Evolutionary conservation across 805 yeast species (phyloP).

Genomic region (Ogataea henricii): DNA sequence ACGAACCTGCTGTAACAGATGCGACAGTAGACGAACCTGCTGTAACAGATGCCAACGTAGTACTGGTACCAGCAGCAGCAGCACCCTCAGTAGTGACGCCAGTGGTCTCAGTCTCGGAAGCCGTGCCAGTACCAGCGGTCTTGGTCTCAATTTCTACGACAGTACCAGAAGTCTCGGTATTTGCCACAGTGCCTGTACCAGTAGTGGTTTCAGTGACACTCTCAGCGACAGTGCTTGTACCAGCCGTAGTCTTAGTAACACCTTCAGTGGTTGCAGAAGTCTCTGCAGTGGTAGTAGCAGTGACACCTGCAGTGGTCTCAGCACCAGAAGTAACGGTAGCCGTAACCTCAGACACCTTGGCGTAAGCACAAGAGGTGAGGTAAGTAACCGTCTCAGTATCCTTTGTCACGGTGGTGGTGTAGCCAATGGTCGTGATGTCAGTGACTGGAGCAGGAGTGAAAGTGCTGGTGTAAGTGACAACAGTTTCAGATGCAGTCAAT

Average conservation of each 20-base stretch:
- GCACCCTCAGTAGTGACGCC: constrained; percentile 9
- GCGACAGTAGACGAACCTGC: constrained; percentile 10
- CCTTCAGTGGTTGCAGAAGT: constrained; percentile 15
- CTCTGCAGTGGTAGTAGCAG: constrained; percentile 16
- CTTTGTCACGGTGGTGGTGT: constrained; percentile 18
- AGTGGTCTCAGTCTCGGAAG: constrained; percentile 9
- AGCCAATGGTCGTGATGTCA: constrained; percentile 6
- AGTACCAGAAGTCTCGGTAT: constrained; percentile 5
- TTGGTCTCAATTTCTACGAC: constrained; percentile 8
- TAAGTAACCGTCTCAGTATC: constrained; percentile 7
- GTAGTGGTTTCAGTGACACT: constrained; percentile 5
- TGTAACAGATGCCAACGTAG: constrained; percentile 17
- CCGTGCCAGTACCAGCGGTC: constrained; percentile 10
- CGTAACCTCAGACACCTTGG: constrained; percentile 4
- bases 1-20: constrained; percentile 13
- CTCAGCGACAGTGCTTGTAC: constrained; percentile 2
- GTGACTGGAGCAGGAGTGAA: constrained; percentile 4
- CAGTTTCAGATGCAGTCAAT: constrained; percentile 13
- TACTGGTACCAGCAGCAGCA: constrained; percentile 4
- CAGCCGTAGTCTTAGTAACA: constrained; percentile 6
- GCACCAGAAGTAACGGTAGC: constrained; percentile 10
- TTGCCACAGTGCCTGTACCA: constrained; percentile 2
- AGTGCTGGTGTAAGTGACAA: constrained; percentile 10
- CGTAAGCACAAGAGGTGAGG: constrained; percentile 10
- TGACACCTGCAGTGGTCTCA: constrained; percentile 9